A percentile compares a stretch with the other conserved stretches of the same genome.
Conservation (phyloP, 192 early-diverging fungal species). For the Chytriomyces sp. region DNA sequence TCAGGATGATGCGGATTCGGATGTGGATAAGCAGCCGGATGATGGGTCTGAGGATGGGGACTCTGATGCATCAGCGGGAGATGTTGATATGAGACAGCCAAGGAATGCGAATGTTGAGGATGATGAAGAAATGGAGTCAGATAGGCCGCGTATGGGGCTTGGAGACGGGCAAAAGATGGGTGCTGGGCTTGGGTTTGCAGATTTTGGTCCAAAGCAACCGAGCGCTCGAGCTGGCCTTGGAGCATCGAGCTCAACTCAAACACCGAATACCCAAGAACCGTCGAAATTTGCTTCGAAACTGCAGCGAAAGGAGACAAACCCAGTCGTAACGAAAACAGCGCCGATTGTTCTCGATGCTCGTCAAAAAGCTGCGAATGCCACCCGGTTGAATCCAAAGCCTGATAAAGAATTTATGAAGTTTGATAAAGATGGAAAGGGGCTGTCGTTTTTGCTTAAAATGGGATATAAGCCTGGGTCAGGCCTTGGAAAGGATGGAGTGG, state of each 20-base stretch:
- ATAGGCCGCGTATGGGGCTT: too few species aligned
- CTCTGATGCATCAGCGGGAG: constrained; percentile 10
- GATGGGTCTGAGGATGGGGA: constrained; percentile 14
- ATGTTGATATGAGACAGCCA: constrained; percentile 29
- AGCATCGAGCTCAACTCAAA: background rate
- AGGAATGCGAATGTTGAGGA: constrained; percentile 3
- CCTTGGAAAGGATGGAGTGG: constrained; percentile 82
- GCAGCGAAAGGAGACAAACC: too few species aligned
- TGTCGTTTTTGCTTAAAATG: constrained; percentile 87
- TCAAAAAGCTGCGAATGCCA: background rate
- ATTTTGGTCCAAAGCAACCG: too few species aligned
- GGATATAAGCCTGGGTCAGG: constrained; percentile 89
- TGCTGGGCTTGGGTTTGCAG: background rate
- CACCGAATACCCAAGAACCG: too few species aligned
- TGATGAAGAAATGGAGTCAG: too few species aligned
- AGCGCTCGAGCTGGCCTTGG: background rate
- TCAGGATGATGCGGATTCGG: too few species aligned
- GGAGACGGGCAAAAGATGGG: constrained; percentile 14
- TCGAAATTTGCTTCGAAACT: too few species aligned
- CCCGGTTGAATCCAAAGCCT: constrained; percentile 6
- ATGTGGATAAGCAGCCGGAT: background rate
- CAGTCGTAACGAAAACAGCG: too few species aligned
- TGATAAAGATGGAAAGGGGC: constrained; percentile 72
- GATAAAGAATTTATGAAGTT: constrained; percentile 84
- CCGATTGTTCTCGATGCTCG: constrained; percentile 27